Evolutionary conservation across 2,329 filamentous ascomycete genomes (phyloP).

Genomic region (Incumbomyces lentus): DNA sequence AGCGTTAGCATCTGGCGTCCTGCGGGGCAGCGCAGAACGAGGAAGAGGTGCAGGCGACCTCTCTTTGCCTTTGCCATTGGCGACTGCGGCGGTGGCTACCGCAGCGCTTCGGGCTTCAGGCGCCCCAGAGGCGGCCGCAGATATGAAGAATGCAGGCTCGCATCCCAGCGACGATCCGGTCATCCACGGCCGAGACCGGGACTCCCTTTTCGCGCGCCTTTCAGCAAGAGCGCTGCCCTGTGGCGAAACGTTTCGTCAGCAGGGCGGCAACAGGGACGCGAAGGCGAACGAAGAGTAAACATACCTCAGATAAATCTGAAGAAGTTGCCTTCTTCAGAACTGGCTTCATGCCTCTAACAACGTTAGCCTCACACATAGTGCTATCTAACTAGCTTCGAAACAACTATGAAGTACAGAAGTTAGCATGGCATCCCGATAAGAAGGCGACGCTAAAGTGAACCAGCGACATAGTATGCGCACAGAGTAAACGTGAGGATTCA

Average conservation of each 20-base stretch:
- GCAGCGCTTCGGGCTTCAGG: background rate
- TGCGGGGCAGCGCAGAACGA: background rate
- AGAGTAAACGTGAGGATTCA: no score
- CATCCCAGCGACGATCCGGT: background rate
- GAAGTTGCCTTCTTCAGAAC: background rate
- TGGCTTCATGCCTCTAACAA: no score
- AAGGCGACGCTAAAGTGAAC: no score
- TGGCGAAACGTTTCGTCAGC: background rate
- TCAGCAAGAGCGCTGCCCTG: background rate
- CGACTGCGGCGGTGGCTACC: background rate
- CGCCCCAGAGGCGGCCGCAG: background rate
- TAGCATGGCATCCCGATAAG: no score
- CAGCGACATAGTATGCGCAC: no score
- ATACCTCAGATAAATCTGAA: background rate
- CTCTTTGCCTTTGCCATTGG: background rate
- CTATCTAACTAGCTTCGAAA: no score
- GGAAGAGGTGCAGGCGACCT: background rate
- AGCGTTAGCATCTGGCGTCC: background rate
- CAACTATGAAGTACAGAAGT: no score
- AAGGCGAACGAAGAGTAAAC: background rate
- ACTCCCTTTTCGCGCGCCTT: background rate
- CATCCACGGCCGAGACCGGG: background rate
- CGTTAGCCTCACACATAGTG: no score
- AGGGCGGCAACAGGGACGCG: background rate
- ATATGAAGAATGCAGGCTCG: background rate